Percentiles rank a stretch among this genome's conserved stretches.
These are phyloP conservation scores for Isoetes engelmannii DNA, from an alignment of 83 land plant genomes.

Conservation along the genomic window DNA sequence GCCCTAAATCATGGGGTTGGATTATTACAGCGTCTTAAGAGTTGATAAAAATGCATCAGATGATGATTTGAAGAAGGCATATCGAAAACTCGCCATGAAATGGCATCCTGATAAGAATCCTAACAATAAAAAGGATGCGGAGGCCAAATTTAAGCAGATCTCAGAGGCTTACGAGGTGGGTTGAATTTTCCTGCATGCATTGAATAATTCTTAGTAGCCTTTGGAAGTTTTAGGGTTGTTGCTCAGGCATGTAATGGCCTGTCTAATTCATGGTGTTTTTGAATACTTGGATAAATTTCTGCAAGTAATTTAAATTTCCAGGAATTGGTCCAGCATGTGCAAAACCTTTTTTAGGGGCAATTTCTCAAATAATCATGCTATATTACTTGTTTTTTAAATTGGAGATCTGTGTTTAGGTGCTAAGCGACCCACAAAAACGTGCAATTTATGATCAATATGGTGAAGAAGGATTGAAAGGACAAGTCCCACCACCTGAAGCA, in stretches of 20 bases:
- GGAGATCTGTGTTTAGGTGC: neutral
- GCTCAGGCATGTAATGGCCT: no score
- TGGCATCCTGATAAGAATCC: conserved; percentile 1
- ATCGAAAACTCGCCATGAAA: neutral
- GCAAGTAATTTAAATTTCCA: no score
- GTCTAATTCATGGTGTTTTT: no score
- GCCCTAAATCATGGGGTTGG: conserved; percentile 28
- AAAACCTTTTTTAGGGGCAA: no score
- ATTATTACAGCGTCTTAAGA: neutral
- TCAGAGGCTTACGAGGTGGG: neutral
- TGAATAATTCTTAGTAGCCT: no score
- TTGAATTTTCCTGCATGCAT: neutral
- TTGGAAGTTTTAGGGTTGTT: no score
- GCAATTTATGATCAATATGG: conserved; percentile 16
- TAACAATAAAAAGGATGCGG: conserved; percentile 1
- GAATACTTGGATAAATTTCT: no score
- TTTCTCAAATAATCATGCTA: no score
- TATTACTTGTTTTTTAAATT: no score
- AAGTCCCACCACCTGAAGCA: conserved; percentile 9
- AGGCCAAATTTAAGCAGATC: neutral
- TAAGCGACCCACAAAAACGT: conserved; percentile 9
- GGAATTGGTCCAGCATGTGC: no score
- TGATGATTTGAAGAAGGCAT: neutral
- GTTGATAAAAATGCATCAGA: neutral
- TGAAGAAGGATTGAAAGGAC: conserved; percentile 12